Base-by-base conservation (phyloP, 2,329 filamentous ascomycete genomes). In the Sclerotinia borealis region DNA sequence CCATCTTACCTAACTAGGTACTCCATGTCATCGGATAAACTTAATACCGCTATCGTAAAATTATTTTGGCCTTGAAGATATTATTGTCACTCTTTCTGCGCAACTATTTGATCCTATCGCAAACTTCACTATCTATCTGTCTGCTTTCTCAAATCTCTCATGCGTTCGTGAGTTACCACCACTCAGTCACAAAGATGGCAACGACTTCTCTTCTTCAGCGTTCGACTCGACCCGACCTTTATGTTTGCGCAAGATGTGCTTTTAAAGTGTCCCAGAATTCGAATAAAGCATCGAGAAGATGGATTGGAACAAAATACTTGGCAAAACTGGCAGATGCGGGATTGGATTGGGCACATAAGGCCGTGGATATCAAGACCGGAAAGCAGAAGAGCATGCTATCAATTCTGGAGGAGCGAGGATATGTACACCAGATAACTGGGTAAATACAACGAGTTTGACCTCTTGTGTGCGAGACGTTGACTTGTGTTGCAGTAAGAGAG, bases 361-460 rank as follows among this genome's bases (percentile, higher is more conserved):
- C 83, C 3, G 64, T 75, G 41, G 70, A 73, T 64, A 85, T 88
- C 50, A 51, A 77, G 58, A 73, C 75, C 0, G 85, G 86, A 50
- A 76, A 83, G 68, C 63, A 74, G 54, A 77, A 77, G 50, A 78
- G 84, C 67, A 80, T 88, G 60, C 85, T 89, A 77, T 83, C 85
- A 59, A 70, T 88, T 22, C 79, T 95, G 15, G 84, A 90, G 69
- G 86, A 90, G 75, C 81, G 91, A 70, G 91, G 90, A 49, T 86
- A 85, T 67, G 79, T 93, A 66, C 90, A 93, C 71, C 85, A 91
- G 67, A 80, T 89, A 39, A 88, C 90, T 68, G 90, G 89, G 88
- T 91, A 79, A 68, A 82, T 43, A 36, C 27, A 63, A 63, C 67
- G 29, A 47, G n/a, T 61, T 34, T 15, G 50, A n/a, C 39, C 58